These are phyloP conservation scores for Leccinum longicurvipes DNA, from an alignment of 768 basidiomycete genomes.

Conservation along the genomic window DNA sequence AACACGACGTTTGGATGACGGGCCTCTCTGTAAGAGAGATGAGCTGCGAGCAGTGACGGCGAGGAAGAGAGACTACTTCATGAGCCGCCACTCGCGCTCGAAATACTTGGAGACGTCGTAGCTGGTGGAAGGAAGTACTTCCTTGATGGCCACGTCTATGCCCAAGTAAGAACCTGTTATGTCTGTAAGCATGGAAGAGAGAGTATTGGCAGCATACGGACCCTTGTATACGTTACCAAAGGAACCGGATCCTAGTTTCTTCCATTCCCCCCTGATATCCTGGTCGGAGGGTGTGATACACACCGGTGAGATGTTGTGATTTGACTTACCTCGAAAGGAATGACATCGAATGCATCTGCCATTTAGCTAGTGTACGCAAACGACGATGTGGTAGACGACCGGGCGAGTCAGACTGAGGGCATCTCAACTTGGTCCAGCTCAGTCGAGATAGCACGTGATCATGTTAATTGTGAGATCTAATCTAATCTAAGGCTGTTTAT, in stretches of 20 bases:
- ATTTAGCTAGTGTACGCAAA: constrained; percentile 18
- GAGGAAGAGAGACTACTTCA: constrained; percentile 55
- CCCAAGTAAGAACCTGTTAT: constrained; percentile 83
- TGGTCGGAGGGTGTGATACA: constrained; percentile 28
- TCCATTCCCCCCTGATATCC: constrained; percentile 89
- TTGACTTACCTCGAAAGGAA: constrained; percentile 71
- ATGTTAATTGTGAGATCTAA: constrained; percentile 1
- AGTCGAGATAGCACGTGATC: constrained; percentile 25
- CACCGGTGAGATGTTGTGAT: neutral
- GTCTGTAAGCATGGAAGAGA: constrained; percentile 1
- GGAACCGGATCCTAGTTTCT: constrained; percentile 86
- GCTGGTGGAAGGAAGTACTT: constrained; percentile 85
- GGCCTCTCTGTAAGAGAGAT: constrained; percentile 52
- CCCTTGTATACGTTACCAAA: constrained; percentile 92
- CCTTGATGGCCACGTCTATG: constrained; percentile 94
- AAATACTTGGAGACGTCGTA: constrained; percentile 98
- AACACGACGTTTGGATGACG: constrained; percentile 91
- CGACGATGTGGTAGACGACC: neutral
- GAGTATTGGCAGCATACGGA: constrained; percentile 8
- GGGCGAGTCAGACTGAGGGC: constrained; percentile 2
- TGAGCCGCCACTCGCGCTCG: constrained; percentile 96
- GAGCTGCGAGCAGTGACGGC: neutral
- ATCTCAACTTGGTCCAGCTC: constrained; percentile 14
- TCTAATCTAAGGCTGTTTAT: constrained; percentile 9
- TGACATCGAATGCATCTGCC: constrained; percentile 82